Percentiles rank a stretch among this genome's conserved stretches.
Evolutionary conservation across 208 protist species (phyloP).

Genomic region (Crithidia thermophila): DNA sequence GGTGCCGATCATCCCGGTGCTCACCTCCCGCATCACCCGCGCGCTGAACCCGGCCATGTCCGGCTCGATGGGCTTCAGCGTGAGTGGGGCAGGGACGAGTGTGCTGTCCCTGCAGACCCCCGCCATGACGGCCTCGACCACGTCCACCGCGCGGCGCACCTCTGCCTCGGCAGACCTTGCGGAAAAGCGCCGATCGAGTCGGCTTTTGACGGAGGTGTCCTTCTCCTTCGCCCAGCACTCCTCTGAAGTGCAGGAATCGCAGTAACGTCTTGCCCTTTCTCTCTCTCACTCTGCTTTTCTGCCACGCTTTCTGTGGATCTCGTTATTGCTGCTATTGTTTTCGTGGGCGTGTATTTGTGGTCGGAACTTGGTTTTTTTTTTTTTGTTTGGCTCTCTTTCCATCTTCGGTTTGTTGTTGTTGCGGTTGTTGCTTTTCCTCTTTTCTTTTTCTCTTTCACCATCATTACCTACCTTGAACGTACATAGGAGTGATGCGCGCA

Average conservation of each 20-base stretch:
- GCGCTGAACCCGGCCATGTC: conserved; percentile 2
- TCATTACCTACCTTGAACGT: too few species aligned
- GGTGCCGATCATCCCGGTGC: conserved; percentile 28
- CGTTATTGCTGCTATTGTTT: conserved; percentile 1
- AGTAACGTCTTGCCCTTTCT: not conserved
- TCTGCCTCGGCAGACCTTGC: not conserved
- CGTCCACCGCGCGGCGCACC: conserved; percentile 1
- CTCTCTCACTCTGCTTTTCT: not conserved
- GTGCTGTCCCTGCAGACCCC: conserved; percentile 22
- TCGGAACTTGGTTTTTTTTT: conserved; percentile 2
- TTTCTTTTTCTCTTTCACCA: not conserved
- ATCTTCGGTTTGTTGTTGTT: not conserved
- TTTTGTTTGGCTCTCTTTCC: not conserved
- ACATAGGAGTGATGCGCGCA: too few species aligned
- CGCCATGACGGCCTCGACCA: not conserved
- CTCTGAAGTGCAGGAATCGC: not conserved
- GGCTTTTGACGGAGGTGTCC: not conserved
- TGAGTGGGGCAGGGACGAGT: conserved; percentile 4
- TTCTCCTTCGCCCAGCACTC: not conserved
- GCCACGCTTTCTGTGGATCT: not conserved
- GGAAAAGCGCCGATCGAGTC: conserved; percentile 2
- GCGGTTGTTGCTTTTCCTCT: not conserved
- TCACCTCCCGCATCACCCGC: conserved; percentile 5
- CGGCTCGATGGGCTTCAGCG: conserved; percentile 1
- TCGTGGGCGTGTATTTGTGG: not conserved